phyloP scores from a whole-genome alignment of 176 grass and related monocot species.

The Cenchrus americanus region DNA sequence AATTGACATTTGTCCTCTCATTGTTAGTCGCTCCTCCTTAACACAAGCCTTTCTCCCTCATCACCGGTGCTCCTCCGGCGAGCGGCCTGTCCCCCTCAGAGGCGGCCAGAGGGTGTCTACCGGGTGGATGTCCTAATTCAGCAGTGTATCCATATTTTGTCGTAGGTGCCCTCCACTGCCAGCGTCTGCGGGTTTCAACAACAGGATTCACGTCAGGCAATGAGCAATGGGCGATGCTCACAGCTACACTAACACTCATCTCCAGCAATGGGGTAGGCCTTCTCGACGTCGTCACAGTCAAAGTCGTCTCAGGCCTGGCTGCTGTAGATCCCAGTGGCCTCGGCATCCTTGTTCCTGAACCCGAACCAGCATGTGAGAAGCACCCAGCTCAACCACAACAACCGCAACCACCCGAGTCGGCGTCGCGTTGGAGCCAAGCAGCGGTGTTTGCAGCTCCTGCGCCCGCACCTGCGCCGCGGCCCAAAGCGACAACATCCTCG shows the following conservation, averaged over 20 bases:
- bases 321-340: conserved; percentile 85
- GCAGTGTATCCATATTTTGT: conserved; percentile 98
- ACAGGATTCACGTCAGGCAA: not conserved
- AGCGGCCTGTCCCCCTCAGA: conserved; percentile 75
- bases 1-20: no score
- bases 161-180: conserved; percentile 95
- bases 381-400: conserved; percentile 46
- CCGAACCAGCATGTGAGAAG: conserved; percentile 75
- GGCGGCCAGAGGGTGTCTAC: conserved; percentile 91
- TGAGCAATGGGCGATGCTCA: not conserved
- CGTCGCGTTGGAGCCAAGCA: conserved; percentile 34
- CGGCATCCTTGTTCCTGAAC: conserved; percentile 77
- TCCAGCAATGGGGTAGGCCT: conserved; percentile 37
- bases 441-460: conserved; percentile 45
- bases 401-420: conserved; percentile 41
- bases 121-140: conserved; percentile 86
- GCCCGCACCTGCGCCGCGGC: conserved; percentile 15
- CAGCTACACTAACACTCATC: not conserved
- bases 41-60: no score
- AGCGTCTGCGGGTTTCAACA: conserved; percentile 60
- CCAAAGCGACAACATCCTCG: conserved; percentile 29
- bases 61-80: no score
- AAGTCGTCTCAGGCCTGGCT: conserved; percentile 90
- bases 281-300: conserved; percentile 97
- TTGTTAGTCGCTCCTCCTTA: no score